phyloP scores from a whole-genome alignment of 108 stramenopile species.

The Nitzschia sp. region DNA sequence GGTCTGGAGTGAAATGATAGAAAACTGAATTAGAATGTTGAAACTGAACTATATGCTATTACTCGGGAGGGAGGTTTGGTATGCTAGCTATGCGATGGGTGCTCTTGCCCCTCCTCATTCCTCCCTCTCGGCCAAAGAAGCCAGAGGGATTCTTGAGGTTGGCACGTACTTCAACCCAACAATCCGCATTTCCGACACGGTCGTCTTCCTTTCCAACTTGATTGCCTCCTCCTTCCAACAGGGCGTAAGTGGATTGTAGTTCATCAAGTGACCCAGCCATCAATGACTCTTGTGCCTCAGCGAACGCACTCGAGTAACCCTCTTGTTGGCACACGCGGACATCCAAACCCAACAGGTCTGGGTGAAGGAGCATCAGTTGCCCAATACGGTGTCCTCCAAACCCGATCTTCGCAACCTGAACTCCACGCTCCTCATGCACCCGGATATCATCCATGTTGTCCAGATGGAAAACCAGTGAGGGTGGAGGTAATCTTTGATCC shows the following conservation, averaged over 20 bases:
- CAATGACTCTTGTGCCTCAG: conserved; percentile 78
- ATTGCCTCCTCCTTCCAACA: conserved; percentile 24
- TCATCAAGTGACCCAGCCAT: conserved; percentile 73
- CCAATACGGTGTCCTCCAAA: conserved; percentile 51
- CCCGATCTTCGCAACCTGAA: conserved; percentile 54
- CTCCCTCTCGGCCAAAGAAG: conserved; percentile 41
- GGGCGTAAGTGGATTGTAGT: conserved; percentile 65
- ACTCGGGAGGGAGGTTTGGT: conserved; percentile 72
- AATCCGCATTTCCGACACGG: conserved; percentile 48
- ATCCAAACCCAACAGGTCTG: conserved; percentile 60
- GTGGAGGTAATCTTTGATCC: conserved; percentile 60
- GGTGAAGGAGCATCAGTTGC: conserved; percentile 65
- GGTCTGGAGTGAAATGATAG: no score
- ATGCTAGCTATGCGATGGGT: conserved; percentile 47
- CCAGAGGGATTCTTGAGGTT: conserved; percentile 69
- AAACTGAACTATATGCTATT: neutral
- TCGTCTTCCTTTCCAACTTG: conserved; percentile 26
- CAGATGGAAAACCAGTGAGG: conserved; percentile 70
- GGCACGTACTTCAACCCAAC: conserved; percentile 83
- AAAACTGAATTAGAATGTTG: neutral
- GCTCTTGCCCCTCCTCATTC: neutral
- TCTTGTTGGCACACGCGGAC: conserved; percentile 53
- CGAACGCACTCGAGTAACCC: conserved; percentile 55
- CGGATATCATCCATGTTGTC: conserved; percentile 14
- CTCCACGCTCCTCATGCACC: conserved; percentile 12